A percentile compares a stretch with the other conserved stretches of the same genome.
Conservation (phyloP, 495 filamentous ascomycete species). For the Cudoniella acicularis region DNA sequence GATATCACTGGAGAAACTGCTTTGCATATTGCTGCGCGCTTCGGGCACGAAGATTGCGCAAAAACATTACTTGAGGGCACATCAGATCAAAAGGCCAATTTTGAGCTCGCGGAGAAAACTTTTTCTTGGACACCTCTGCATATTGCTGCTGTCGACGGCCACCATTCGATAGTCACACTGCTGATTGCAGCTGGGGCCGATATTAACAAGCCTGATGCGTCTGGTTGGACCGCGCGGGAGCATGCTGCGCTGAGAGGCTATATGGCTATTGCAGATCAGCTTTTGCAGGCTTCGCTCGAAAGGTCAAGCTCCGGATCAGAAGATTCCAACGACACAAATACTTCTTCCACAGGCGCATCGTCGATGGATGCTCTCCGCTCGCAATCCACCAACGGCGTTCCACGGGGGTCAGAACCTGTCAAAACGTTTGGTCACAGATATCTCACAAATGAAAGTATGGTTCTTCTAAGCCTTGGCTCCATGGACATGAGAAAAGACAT, state of each 20-base stretch:
- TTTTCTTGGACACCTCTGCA: conserved; percentile 95
- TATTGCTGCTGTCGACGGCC: conserved; percentile 84
- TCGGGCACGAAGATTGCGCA: conserved; percentile 78
- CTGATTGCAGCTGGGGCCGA: conserved; percentile 75
- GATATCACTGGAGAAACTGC: conserved; percentile 92
- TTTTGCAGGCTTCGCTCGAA: conserved; percentile 46
- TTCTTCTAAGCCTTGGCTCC: conserved; percentile 87
- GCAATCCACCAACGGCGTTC: conserved; percentile 28
- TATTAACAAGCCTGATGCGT: conserved; percentile 68
- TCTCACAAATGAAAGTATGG: conserved; percentile 80
- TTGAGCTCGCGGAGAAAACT: conserved; percentile 75
- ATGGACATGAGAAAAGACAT: conserved; percentile 86
- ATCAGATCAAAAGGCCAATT: conserved; percentile 62
- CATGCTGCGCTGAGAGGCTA: conserved; percentile 89
- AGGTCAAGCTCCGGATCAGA: conserved; percentile 28
- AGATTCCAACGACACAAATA: conserved; percentile 32
- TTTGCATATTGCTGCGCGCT: conserved; percentile 86
- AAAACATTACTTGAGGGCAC: conserved; percentile 68
- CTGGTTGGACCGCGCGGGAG: conserved; percentile 93
- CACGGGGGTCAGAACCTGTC: conserved; percentile 62
- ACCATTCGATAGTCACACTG: conserved; percentile 61
- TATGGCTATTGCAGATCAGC: conserved; percentile 65
- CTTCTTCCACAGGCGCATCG: conserved; percentile 44
- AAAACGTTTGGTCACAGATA: conserved; percentile 97
- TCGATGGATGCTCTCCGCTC: conserved; percentile 48